Base-by-base conservation (phyloP, 1,284 basidiomycete species). In the Irpex rosettiformis region DNA sequence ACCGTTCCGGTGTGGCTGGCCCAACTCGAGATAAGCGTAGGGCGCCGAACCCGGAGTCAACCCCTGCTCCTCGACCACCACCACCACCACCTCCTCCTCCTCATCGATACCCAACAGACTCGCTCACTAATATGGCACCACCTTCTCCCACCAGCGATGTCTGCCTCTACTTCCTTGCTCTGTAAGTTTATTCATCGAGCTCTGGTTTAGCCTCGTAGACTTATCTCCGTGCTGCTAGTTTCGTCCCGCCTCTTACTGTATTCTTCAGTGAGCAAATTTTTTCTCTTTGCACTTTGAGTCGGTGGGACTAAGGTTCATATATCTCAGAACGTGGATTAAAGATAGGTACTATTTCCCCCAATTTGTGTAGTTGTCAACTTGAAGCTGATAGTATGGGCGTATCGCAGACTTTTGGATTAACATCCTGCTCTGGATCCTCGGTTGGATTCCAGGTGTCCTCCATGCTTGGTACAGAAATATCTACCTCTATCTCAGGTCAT, bases 371-470 rank as follows among this genome's bases (percentile, higher is more conserved):
- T 27, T 25, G 10, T 13, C 16, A 18, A 45, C 33, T 13, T 27
- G 11, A 29, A 30, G 22, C 37, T 56, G 18, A 55, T 54, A 18
- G 24, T 33, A 11, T 11, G 30, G 30, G 10, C 7, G 18, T 45
- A 24, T 5, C 18, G 24, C 33, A 81, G 83, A 84, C 58, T 75
- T 85, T 58, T 79, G 77, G 71, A 83, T 85, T 60, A 85, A 84
- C 65, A 74, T 85, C 62, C 68, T 74, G 3, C 69, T 86, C 8
- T 78, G 73, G 64, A 73, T 85, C 54, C 69, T 85, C 10, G 83
- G 78, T 22, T 85, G 81, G 81, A 79, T 85, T 52, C 83, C 83
- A 16, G 83, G 82, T 13, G 75, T 83, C 1, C 65, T 84, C 30
- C 83, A 85, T 61, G 81, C 83, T 5, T 84, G 81, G 83, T 83